Evolutionary conservation across 768 basidiomycete species (phyloP).

Genomic region (Mycena venus): DNA sequence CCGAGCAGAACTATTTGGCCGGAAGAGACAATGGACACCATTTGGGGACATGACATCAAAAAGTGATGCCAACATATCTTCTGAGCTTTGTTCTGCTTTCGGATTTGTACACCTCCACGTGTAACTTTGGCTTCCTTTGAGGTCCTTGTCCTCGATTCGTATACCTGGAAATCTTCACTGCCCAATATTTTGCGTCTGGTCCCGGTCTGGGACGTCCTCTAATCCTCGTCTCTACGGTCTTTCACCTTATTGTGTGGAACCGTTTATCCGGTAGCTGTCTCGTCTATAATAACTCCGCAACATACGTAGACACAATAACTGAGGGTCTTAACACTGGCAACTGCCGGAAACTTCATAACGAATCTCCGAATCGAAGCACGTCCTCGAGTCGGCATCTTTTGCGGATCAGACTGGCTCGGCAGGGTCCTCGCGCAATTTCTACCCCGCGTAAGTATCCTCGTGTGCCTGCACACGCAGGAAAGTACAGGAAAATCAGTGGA

Average conservation of each 20-base stretch:
- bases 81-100: constrained; percentile 9
- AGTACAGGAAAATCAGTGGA: too few relatives aligned
- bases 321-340: neutral
- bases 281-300: neutral
- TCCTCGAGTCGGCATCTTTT: neutral
- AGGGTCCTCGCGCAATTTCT: neutral
- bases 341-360: neutral
- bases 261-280: neutral
- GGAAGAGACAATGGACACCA: constrained; percentile 19
- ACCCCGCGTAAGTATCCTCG: too few relatives aligned
- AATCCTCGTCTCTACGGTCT: too few relatives aligned
- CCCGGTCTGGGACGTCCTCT: neutral
- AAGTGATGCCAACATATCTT: neutral
- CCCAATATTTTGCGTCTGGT: neutral
- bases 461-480: too few relatives aligned
- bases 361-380: neutral
- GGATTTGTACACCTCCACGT: constrained; percentile 5
- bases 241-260: neutral
- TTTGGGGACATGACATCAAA: neutral
- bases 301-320: neutral
- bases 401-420: neutral
- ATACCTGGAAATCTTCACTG: neutral
- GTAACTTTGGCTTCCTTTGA: neutral
- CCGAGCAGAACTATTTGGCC: constrained; percentile 5
- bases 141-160: constrained; percentile 18